These are phyloP conservation scores for Ceratocystis ficicola DNA, from an alignment of 2,329 filamentous ascomycete species.

Conservation along the genomic window DNA sequence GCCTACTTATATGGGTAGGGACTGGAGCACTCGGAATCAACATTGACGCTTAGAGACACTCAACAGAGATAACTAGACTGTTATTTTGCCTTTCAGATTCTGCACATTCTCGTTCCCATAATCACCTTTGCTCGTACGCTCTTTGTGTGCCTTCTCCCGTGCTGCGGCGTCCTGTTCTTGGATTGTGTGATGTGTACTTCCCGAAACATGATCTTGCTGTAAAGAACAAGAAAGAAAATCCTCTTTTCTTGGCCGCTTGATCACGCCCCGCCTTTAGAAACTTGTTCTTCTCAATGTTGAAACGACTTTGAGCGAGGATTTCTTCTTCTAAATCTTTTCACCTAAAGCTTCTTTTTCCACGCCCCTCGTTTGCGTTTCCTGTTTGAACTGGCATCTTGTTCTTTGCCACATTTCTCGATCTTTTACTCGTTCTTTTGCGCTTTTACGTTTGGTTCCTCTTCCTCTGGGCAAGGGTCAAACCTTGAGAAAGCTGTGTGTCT, in stretches of 20 bases:
- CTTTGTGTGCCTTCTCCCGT: not conserved
- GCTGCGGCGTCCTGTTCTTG: not conserved
- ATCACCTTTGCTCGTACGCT: not conserved
- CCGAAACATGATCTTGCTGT: slow-evolving; percentile 8
- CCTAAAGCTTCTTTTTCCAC: not conserved
- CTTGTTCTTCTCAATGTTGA: slow-evolving; percentile 6
- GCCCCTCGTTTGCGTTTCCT: slow-evolving; percentile 2
- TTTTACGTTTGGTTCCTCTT: not conserved
- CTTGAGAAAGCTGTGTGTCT: not conserved
- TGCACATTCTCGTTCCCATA: not conserved
- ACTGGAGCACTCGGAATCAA: not conserved
- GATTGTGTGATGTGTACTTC: not conserved
- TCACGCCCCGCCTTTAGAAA: slow-evolving; percentile 11
- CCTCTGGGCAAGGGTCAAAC: slow-evolving; percentile 13
- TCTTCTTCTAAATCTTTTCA: not conserved
- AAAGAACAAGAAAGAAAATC: not conserved
- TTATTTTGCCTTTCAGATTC: not conserved
- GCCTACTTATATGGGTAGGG: not conserved
- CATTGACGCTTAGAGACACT: no score
- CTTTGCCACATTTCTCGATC: slow-evolving; percentile 3
- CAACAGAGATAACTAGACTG: no score
- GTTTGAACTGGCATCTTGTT: not conserved
- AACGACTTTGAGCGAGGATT: not conserved
- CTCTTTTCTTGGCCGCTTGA: slow-evolving; percentile 10
- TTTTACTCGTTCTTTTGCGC: slow-evolving; percentile 9